Evolutionary conservation across 169 alveolate genomes (phyloP).

Genomic region (Plasmodium fragile): DNA sequence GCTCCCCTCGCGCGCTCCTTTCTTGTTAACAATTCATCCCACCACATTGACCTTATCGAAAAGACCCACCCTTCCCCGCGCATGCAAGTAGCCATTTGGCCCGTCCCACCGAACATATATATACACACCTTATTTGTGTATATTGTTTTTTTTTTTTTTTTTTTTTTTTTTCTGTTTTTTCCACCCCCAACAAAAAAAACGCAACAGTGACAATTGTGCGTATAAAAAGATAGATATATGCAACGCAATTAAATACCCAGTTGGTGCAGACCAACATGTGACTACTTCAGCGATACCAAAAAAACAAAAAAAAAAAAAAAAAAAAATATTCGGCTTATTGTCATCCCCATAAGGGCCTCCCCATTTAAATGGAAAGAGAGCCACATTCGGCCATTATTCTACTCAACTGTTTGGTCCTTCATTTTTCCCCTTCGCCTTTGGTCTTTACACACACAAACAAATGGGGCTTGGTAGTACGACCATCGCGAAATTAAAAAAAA

Average conservation of each 20-base stretch:
- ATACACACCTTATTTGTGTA: not conserved
- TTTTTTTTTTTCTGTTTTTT: not conserved
- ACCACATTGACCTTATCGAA: not conserved
- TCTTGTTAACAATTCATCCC: not conserved
- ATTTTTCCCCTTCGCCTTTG: not conserved
- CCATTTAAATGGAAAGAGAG: not conserved
- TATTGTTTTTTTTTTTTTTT: no score
- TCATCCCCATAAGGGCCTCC: not conserved
- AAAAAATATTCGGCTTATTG: not conserved
- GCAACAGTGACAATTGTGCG: not conserved
- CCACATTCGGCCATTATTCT: not conserved
- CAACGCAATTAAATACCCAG: not conserved
- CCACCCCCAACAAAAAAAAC: not conserved
- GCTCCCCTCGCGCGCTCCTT: not conserved
- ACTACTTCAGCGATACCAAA: not conserved
- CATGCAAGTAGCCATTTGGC: not conserved
- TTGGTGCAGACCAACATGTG: not conserved
- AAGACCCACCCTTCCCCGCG: not conserved
- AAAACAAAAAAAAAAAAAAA: not conserved
- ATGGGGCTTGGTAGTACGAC: not conserved
- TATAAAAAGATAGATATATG: not conserved
- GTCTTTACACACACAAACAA: not conserved
- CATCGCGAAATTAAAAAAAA: not conserved
- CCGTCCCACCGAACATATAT: not conserved
- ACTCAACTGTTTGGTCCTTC: not conserved